Evolutionary conservation across 2,329 filamentous ascomycete species (phyloP), one percentile per base, ranked within the genome.

Genomic region (Dactylellina haptotyla): DNA sequence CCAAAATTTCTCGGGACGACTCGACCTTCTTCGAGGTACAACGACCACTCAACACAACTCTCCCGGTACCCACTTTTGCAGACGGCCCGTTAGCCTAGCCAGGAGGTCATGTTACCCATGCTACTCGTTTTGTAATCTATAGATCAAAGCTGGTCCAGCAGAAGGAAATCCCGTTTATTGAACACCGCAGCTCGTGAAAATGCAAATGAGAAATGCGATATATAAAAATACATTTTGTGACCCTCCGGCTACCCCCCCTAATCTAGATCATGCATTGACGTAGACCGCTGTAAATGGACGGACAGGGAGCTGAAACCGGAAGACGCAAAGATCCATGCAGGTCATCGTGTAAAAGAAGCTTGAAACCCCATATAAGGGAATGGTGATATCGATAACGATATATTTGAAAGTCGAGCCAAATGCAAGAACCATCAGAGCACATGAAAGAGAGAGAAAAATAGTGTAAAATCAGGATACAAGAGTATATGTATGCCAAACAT

Each of bases 41-140:
- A 73, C 61, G 61, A 61, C 69, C 46, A 48, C 61, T 66, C 69
- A 73, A 73, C 69, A 73, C 69, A 73, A 66, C 69, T 66, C 61
- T 57, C 54, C 69, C 34, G 50, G 61, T 65, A 50, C 61, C 69
- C 69, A 73, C 61, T 73, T 73, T 65, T 71, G 20, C 28, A 14
- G 53, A 41, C 37, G 54, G 23, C 69, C 66, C 48, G 37, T 63
- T 46, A 50, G 61, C 69, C 69, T 51, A 39, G 51, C 61, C 46
- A 65, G 69, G 45, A 59, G 54, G 61, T 67, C 63, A 67, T 67
- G 63, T 67, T 67, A 67, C 63, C 63, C 63, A 58, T 67, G 63
- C 41, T 58, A 30, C 39, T 57, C 53, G 43, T 48, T 53, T 45
- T 67, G 45, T 57, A 25, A 18, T 57, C 53, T 57, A 56, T 32